Percentiles rank a stretch among this genome's conserved stretches.
phyloP scores from a whole-genome alignment of 495 filamentous ascomycete genomes.

The Umbilicaria muhlenbergii region DNA sequence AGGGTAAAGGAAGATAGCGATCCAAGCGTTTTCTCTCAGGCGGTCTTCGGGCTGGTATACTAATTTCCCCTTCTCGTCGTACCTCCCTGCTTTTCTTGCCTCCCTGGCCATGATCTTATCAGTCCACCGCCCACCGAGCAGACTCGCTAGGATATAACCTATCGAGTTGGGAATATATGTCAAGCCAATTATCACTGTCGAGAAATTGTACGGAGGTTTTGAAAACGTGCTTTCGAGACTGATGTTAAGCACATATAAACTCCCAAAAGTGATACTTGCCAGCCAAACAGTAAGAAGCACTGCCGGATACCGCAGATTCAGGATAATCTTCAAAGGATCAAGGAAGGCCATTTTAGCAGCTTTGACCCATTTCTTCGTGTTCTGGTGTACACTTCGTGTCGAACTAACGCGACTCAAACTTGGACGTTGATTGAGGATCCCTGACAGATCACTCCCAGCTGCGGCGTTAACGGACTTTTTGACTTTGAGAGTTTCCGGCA shows the following conservation, averaged over 20 bases:
- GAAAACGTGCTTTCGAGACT: constrained; percentile 66
- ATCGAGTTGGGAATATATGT: constrained; percentile 69
- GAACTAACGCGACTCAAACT: constrained; percentile 44
- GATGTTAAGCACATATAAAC: constrained; percentile 79
- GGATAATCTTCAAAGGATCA: constrained; percentile 65
- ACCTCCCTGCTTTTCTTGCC: constrained; percentile 53
- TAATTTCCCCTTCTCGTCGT: constrained; percentile 52
- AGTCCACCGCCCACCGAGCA: constrained; percentile 73
- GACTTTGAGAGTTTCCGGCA: constrained; percentile 41
- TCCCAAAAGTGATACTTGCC: constrained; percentile 65
- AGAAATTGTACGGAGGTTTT: constrained; percentile 55
- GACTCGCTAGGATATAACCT: constrained; percentile 59
- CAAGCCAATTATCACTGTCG: constrained; percentile 55
- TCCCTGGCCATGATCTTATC: constrained; percentile 80
- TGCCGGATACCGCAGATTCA: constrained; percentile 67
- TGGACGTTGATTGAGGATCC: constrained; percentile 5
- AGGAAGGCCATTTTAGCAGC: constrained; percentile 52
- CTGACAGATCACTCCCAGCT: constrained; percentile 10
- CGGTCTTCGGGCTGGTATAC: constrained; percentile 74
- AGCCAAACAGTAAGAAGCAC: constrained; percentile 71
- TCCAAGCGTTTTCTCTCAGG: constrained; percentile 78
- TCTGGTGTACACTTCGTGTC: constrained; percentile 38
- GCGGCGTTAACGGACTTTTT: constrained; percentile 9
- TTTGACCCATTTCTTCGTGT: constrained; percentile 34
- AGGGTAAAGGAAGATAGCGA: constrained; percentile 64